These are phyloP conservation scores for Phytopythium oedochilum DNA, from an alignment of 352 stramenopile genomes.

Conservation along the genomic window DNA sequence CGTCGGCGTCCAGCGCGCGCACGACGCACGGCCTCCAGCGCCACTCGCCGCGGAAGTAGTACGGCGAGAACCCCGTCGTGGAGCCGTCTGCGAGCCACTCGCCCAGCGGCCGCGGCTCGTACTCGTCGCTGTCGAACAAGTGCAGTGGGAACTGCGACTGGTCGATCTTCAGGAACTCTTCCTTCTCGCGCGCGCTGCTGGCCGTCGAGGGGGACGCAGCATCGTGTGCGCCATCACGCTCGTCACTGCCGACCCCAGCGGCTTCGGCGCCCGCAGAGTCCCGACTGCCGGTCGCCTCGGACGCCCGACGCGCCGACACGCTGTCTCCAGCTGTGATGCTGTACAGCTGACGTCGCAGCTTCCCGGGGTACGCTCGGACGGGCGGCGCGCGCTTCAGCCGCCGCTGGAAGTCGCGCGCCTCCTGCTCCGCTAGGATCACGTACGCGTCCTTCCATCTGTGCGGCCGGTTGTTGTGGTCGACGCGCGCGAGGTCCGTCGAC, in stretches of 20 bases:
- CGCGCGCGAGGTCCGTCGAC: constrained; percentile 40
- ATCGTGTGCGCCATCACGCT: neutral
- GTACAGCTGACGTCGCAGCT: constrained; percentile 42
- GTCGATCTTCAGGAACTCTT: constrained; percentile 85
- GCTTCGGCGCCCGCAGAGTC: neutral
- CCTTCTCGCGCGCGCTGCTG: constrained; percentile 19
- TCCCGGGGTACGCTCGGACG: constrained; percentile 55
- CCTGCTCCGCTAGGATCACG: constrained; percentile 57
- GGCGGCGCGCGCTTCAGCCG: constrained; percentile 41
- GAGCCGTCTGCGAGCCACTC: constrained; percentile 65
- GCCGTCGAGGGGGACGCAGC: neutral
- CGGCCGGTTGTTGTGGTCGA: constrained; percentile 86
- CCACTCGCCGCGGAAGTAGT: constrained; percentile 85
- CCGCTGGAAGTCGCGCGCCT: constrained; percentile 52
- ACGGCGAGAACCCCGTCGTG: constrained; percentile 55
- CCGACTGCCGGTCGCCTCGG: neutral
- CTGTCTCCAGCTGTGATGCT: neutral
- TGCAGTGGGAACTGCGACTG: constrained; percentile 90
- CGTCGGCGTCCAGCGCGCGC: constrained; percentile 54
- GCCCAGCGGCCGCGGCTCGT: constrained; percentile 56
- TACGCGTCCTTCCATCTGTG: constrained; percentile 80
- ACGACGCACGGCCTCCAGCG: constrained; percentile 72
- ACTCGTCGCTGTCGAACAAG: constrained; percentile 88
- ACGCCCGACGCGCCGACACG: neutral
- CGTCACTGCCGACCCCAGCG: neutral